Base-by-base conservation (phyloP, 495 filamentous ascomycete genomes). In the Haplographium delicatum region DNA sequence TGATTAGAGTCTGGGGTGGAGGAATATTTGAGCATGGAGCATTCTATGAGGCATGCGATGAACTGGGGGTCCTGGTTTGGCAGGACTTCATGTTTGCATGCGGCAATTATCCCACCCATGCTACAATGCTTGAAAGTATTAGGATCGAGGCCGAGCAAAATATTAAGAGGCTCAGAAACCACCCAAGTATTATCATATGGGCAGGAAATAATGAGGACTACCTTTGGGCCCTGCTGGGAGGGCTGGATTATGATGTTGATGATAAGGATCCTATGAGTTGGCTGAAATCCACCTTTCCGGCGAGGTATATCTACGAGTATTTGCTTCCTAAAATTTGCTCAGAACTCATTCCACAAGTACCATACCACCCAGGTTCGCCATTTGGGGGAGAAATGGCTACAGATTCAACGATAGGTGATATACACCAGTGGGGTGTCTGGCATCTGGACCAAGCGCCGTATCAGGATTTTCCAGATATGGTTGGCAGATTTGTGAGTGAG, bases 111-210 rank as follows among this genome's bases (percentile, higher is more conserved):
- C 83, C 83, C 0, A 77, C 73, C 13, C 75, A 82, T 72, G 78
- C 84, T 1, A 72, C 72, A 10, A 73, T 90, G 28, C 71, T 86
- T 5, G 70, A 76, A 15, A 82, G 80, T 0, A 79, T 95, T 46
- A 71, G 80, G 35, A 61, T 74, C n/a, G 90, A 95, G 66, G 83
- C 86, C 10, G 62, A 76, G 19, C 83, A 80, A 47, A 89, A 95
- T 54, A 70, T 95, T 31, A 80, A 78, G 47, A 65, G 82, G n/a
- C 68, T 95, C 9, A 76, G 87, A 20, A 85, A 91, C 55, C 91
- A 95, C 58, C 86, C 89, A 0, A 85, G 79, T 15, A 82, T 96
- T 54, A 86, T 90, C 23, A 82, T 95, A 43, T 91, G 78, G 57
- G 86, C 83, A 5, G 90, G 90, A 18, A 95, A 94, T 66, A 95